Percentiles rank a stretch among this genome's conserved stretches.
Evolutionary conservation across 1,284 basidiomycete genomes (phyloP).

Genomic region (Malassezia dermatis): DNA sequence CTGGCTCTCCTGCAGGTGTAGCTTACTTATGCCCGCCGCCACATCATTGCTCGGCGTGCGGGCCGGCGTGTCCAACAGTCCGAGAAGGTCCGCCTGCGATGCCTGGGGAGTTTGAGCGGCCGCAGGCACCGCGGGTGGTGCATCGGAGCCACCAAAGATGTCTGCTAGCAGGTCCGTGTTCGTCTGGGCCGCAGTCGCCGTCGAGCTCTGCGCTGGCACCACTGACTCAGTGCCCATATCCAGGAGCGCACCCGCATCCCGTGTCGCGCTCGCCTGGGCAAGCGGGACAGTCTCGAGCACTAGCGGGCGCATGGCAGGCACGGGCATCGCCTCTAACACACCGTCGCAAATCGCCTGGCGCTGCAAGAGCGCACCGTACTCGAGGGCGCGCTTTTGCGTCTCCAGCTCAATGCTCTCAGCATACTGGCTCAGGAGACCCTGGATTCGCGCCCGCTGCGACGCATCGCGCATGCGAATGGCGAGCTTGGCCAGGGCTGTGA

Average conservation of each 20-base stretch:
- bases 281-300: conserved; percentile 53
- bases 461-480: conserved; percentile 60
- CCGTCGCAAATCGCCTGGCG: conserved; percentile 64
- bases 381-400: conserved; percentile 87
- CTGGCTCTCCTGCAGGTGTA: conserved; percentile 61
- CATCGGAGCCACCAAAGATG: conserved; percentile 66
- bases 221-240: not conserved
- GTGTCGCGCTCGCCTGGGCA: conserved; percentile 70
- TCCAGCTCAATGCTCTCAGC: conserved; percentile 76
- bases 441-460: conserved; percentile 60
- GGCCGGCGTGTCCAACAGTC: conserved; percentile 59
- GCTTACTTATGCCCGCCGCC: conserved; percentile 16
- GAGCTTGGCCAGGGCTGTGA: conserved; percentile 82
- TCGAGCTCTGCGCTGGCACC: not conserved
- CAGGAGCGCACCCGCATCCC: not conserved
- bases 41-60: conserved; percentile 43
- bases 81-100: conserved; percentile 79
- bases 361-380: conserved; percentile 75
- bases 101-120: conserved; percentile 18
- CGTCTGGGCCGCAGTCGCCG: conserved; percentile 49
- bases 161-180: conserved; percentile 83
- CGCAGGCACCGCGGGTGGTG: conserved; percentile 23
- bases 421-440: conserved; percentile 67
- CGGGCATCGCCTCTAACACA: conserved; percentile 94
- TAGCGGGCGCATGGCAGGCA: conserved; percentile 65